Base-by-base conservation (phyloP, 371 early-diverging fungal species). In the Globomyces sp. region DNA sequence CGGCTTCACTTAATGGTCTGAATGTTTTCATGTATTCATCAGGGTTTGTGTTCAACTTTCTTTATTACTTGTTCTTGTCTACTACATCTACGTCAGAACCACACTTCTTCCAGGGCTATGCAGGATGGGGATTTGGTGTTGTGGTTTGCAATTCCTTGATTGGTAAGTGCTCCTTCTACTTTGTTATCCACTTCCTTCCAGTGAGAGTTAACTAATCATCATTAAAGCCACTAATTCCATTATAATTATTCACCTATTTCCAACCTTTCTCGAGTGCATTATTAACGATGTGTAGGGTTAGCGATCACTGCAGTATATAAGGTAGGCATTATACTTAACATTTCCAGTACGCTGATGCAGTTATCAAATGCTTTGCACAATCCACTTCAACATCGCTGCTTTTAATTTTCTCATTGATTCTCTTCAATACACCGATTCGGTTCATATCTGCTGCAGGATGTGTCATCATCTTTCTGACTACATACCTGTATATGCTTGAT, bases 301-400 rank as follows among this genome's bases (percentile, higher is more conserved):
- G 55, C 55, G 13, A 55, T 55, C 24, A 55, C 55, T 36, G 55
- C 55, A 8, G 55, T 55, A n/a, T 55, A 55, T 36, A 55, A 55
- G 55, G 24, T 24, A 24, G 24, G 24, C 24, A 24, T 24, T 24
- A 24, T 24, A 24, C 24, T 24, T 24, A 24, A 24, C 24, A 24
- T 24, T 24, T 24, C 24, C 24, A 24, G 24, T 55, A 55, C 39
- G 55, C 36, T 6, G 55, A 55, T n/a, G 55, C 55, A 8, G 55
- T 55, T n/a, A 36, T 55, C 24, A 55, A 55, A 36, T 8, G 8
- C 5, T 36, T 55, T 1, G 55, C 55, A 36, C 55, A 55, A 55
- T 55, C 55, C 36, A 6, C 39, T 8, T 4, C 55, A 24, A 55
- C 55, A 55, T 11, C 55, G 6, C 8, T 36, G 9, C 39, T 55